Evolutionary conservation across 208 protist species (phyloP), one percentile per base, ranked within the genome.

Genomic region (Leishmania arabica): DNA sequence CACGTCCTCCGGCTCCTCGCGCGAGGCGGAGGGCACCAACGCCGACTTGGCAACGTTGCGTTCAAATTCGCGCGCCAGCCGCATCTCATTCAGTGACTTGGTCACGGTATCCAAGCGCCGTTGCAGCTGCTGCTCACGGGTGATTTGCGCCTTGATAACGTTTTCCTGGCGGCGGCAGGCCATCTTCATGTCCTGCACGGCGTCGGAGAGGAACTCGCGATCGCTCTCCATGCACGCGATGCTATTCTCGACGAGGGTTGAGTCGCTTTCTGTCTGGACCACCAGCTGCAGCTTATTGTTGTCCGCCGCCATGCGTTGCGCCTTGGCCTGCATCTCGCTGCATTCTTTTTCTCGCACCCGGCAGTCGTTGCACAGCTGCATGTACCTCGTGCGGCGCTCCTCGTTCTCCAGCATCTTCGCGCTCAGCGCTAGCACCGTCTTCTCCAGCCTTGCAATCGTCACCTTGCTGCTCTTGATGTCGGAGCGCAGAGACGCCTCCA

Each of bases 91-190:
- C 56, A 98, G 84, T 42, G 93, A 90, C 79, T 87, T 91, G 56
- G 92, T 89, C 54, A 97, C 88, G 31, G 79, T 87, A 49, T 97
- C 88, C 53, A 97, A 87, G 21, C 95, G 93, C 45, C 79, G 77
- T 84, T 97, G 92, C 62, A 98, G 88, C 85, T 97, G 94, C 78
- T 96, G 86, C 81, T 95, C 89, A 15, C 95, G 93, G 42, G 84
- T 86, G 9, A 95, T 77, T 85, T 98, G 95, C 31, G 95, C 94
- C 71, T 92, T 89, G 72, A 95, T 86, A 21, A 97, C 89, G 60
- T 87, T 89, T 76, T 98, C 92, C 83, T 98, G 94, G 34, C 89
- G 88, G 8, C 93, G 85, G 78, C 87, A 89, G 42, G 82, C 79
- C n/a, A 84, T 77, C 80, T 91, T 91, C 84, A 94, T 89, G 77